Conservation (phyloP, 2,329 filamentous ascomycete species). For the Emergomyces pasteurianus region DNA sequence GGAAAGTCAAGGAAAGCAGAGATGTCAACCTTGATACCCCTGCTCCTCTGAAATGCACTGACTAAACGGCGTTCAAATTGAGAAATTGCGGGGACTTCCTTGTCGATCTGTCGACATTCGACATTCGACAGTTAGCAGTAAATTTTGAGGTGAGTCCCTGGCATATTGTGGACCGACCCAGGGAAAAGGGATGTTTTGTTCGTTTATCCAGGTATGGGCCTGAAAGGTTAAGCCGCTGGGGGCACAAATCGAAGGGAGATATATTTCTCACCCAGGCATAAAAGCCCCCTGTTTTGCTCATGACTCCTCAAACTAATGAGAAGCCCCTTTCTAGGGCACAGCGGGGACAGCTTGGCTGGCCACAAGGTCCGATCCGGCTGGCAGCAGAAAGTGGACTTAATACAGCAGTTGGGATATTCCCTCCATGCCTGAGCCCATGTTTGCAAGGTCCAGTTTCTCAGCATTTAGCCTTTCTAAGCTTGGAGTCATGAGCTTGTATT, state of each 20-base stretch:
- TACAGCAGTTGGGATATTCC: background rate
- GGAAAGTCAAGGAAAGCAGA: no score
- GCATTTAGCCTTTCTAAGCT: background rate
- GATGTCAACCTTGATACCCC: background rate
- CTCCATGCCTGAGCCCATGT: background rate
- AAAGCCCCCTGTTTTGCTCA: background rate
- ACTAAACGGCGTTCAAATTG: background rate
- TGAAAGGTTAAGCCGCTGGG: background rate
- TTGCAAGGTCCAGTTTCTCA: background rate
- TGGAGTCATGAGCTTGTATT: background rate
- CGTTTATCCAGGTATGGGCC: no score
- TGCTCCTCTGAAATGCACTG: background rate
- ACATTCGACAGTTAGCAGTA: background rate
- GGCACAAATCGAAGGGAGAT: background rate
- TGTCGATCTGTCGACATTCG: background rate
- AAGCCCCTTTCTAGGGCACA: background rate
- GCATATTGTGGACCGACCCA: background rate
- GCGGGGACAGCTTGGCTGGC: no score
- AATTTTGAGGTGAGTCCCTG: background rate
- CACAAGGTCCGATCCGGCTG: background rate
- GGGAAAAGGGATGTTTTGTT: no score
- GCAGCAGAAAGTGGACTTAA: background rate
- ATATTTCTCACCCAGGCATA: background rate
- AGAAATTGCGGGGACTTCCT: background rate
- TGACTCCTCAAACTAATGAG: background rate